phyloP scores from a whole-genome alignment of 2,329 filamentous ascomycete species.

The Plectosphaerella cucumerina region DNA sequence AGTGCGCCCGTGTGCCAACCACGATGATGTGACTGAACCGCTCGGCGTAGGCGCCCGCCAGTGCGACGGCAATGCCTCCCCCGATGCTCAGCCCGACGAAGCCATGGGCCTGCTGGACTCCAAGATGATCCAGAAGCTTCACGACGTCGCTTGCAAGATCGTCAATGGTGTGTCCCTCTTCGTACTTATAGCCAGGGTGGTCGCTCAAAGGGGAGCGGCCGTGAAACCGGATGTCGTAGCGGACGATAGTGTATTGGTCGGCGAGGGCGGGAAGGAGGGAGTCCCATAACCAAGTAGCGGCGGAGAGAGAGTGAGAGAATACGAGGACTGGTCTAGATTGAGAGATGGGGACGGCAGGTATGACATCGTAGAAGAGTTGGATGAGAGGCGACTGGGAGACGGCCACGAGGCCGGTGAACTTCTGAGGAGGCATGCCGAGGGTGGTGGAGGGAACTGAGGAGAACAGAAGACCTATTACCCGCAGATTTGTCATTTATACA shows the following conservation, averaged over 20 bases:
- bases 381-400: neutral
- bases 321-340: neutral
- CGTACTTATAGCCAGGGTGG: neutral
- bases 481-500: no score
- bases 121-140: neutral
- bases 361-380: neutral
- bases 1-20: neutral
- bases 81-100: constrained; percentile 1
- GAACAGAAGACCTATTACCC: no score
- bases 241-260: neutral
- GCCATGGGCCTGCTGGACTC: neutral
- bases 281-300: neutral
- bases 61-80: neutral
- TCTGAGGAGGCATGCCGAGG: neutral
- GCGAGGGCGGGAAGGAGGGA: neutral
- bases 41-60: neutral
- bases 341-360: neutral
- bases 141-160: neutral
- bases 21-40: neutral
- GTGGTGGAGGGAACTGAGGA: no score
- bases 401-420: neutral
- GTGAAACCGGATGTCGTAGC: neutral
- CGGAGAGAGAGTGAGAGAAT: neutral
- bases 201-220: neutral
- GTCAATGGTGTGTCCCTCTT: neutral